These are phyloP conservation scores for Plectosphaerella plurivora DNA, from an alignment of 2,329 filamentous ascomycete species.

Conservation along the genomic window DNA sequence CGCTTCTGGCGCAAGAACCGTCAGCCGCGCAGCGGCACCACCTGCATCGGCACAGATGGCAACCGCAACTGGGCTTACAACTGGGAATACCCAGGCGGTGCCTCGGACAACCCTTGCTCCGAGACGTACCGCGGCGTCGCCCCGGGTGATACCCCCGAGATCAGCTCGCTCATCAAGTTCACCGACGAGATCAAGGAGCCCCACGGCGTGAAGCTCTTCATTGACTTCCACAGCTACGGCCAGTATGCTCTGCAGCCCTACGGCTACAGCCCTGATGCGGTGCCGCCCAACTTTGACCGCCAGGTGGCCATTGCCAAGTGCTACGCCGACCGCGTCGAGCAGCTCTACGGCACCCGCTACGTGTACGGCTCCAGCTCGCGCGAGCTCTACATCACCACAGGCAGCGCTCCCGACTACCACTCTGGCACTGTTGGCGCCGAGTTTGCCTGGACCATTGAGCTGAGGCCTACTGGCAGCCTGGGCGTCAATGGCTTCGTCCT, in stretches of 20 bases:
- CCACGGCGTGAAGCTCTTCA: constrained; percentile 36
- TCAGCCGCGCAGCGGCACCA: constrained; percentile 22
- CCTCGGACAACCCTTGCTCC: constrained; percentile 42
- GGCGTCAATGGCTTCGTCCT: constrained; percentile 29
- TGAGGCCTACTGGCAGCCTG: constrained; percentile 19
- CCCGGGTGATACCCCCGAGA: constrained; percentile 41
- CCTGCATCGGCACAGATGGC: constrained; percentile 44
- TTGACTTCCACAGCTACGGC: constrained; percentile 43
- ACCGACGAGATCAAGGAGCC: constrained; percentile 23
- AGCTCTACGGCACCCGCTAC: constrained; percentile 20
- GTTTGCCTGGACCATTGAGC: constrained; percentile 33
- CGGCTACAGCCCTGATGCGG: constrained; percentile 39
- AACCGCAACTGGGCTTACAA: constrained; percentile 50
- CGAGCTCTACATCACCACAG: constrained; percentile 29
- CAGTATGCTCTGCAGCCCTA: constrained; percentile 37
- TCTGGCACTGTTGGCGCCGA: constrained; percentile 19
- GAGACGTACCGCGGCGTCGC: constrained; percentile 37
- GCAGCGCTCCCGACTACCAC: constrained; percentile 20
- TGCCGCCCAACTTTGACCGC: constrained; percentile 27
- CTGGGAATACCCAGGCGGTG: constrained; percentile 39
- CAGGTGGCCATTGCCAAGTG: constrained; percentile 23
- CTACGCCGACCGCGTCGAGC: constrained; percentile 3
- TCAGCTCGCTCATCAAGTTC: constrained; percentile 32
- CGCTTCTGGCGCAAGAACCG: constrained; percentile 50
- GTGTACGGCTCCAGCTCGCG: constrained; percentile 29